Base-by-base conservation (phyloP, 148 eudicot species). In the Polygonum aviculare region DNA sequence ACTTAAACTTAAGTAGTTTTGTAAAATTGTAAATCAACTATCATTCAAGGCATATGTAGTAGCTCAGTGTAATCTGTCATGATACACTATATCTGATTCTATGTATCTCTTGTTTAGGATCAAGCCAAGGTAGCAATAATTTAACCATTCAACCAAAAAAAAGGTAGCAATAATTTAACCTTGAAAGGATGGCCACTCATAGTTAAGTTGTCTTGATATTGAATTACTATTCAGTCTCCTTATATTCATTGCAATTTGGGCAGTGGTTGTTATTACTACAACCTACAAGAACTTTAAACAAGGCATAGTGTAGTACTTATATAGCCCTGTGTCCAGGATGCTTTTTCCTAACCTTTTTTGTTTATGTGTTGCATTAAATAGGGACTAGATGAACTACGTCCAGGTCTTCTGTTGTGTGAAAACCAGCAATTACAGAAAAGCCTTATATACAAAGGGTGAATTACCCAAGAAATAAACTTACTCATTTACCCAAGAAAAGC, bases 111-210 rank as follows among this genome's bases (percentile, higher is more conserved):
- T 79, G 73, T 71, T 82, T 81, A 89, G 90, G 90, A 80, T 79
- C 89, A 82, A 89, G 84, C 77, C 90, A 86, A 82, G 86, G 87
- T 79, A 80, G 88, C 33, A 89, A 84, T n/a, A n/a, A n/a, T n/a
- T n/a, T n/a, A n/a, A n/a, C n/a, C n/a, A n/a, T n/a, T n/a, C n/a
- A n/a, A n/a, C n/a, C n/a, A n/a, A n/a, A n/a, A n/a, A n/a, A n/a
- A n/a, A n/a, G n/a, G n/a, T n/a, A n/a, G n/a, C n/a, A n/a, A n/a
- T 75, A 91, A 81, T 83, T 78, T 88, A 82, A 88, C 91, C 38
- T 78, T 91, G 82, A 88, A 91, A 79, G 96, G 96, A 79, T 89
- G 93, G 93, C 96, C 96, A 60, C 88, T 91, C 75, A 86, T 88
- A 12, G 96, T 91, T 72, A 80, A 86, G 93, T 88, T 15, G 31